Evolutionary conservation across 2,329 filamentous ascomycete species (phyloP).

Genomic region (Chrysosporium keratinophilum): DNA sequence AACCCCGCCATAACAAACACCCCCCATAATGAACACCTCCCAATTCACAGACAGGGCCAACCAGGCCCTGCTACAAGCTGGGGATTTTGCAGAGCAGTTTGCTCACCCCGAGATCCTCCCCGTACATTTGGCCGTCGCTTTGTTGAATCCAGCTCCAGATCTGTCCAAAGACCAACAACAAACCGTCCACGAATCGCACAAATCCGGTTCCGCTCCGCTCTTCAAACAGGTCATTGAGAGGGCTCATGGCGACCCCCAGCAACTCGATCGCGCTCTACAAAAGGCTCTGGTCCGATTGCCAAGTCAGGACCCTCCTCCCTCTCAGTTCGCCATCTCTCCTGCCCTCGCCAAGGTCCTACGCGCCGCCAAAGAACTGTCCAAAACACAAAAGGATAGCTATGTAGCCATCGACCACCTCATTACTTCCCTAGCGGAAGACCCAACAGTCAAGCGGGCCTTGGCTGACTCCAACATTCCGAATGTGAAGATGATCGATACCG

Average conservation of each 20-base stretch:
- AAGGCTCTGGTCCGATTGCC: constrained; percentile 82
- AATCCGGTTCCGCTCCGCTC: constrained; percentile 56
- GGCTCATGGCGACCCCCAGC: constrained; percentile 83
- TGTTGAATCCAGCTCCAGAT: constrained; percentile 39
- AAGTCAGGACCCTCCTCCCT: constrained; percentile 88
- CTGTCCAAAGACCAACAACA: constrained; percentile 68
- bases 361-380: constrained; percentile 78
- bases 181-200: constrained; percentile 53
- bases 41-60: constrained; percentile 88
- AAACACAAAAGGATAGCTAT: constrained; percentile 93
- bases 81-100: constrained; percentile 78
- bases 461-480: constrained; percentile 87
- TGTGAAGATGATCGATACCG: constrained; percentile 76
- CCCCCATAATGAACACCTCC: constrained; percentile 35
- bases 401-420: constrained; percentile 95
- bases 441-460: constrained; percentile 59
- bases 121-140: constrained; percentile 64
- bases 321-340: constrained; percentile 72
- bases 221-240: constrained; percentile 92
- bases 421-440: constrained; percentile 69
- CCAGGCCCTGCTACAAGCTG: constrained; percentile 80
- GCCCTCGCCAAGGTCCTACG: constrained; percentile 72
- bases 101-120: constrained; percentile 83
- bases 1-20: background rate
- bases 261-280: constrained; percentile 81